Evolutionary conservation across 805 yeast species (phyloP).

Genomic region (Torulaspora maleeae): DNA sequence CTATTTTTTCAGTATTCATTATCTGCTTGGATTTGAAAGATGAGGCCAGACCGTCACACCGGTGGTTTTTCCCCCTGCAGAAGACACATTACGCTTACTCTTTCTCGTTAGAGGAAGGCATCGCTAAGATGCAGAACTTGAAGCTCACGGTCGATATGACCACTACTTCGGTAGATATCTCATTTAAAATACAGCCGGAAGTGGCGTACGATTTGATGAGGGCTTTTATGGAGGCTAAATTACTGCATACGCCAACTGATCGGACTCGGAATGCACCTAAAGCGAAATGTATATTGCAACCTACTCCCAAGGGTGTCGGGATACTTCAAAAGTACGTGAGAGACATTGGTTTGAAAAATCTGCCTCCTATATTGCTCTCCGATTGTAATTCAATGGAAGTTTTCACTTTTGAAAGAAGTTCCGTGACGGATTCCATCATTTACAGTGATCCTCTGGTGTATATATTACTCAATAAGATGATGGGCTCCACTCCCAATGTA

Average conservation of each 20-base stretch:
- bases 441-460: slow-evolving; percentile 62
- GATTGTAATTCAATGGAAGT: slow-evolving; percentile 67
- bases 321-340: slow-evolving; percentile 57
- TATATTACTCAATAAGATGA: slow-evolving; percentile 54
- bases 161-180: slow-evolving; percentile 49
- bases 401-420: slow-evolving; percentile 61
- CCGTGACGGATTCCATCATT: slow-evolving; percentile 51
- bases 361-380: slow-evolving; percentile 50
- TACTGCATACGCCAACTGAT: slow-evolving; percentile 71
- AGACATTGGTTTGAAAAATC: slow-evolving; percentile 47
- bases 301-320: slow-evolving; percentile 88
- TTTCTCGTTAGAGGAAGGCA: slow-evolving; percentile 51
- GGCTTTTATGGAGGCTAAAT: slow-evolving; percentile 53
- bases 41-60: slow-evolving; percentile 24
- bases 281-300: slow-evolving; percentile 52
- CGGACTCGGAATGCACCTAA: slow-evolving; percentile 54
- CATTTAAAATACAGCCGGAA: slow-evolving; percentile 49
- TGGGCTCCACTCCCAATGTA: slow-evolving; percentile 65
- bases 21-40: slow-evolving; percentile 41
- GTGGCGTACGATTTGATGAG: slow-evolving; percentile 46
- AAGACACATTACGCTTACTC: slow-evolving; percentile 44
- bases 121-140: slow-evolving; percentile 47
- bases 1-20: slow-evolving; percentile 52
- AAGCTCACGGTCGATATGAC: slow-evolving; percentile 45
- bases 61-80: slow-evolving; percentile 28